Percentiles rank a stretch among this genome's conserved stretches.
phyloP scores from a whole-genome alignment of 176 grass and related monocot genomes.

The Zea mays region Zm-B73-REFERENCE-NAM-5.0 NC_050100.1:18523001-18523500 shows the following conservation, averaged over 20 bases:
- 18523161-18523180: not conserved
- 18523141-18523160: too few species aligned
- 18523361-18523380: conserved; percentile 24
- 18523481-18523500: too few species aligned
- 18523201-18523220: not conserved
- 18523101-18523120: too few species aligned
- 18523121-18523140: too few species aligned
- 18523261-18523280: conserved; percentile 21
- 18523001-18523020: not conserved
- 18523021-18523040: too few species aligned
- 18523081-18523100: too few species aligned
- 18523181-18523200: not conserved
- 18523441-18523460: conserved; percentile 10
- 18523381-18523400: conserved; percentile 2
- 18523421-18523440: conserved; percentile 22
- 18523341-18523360: conserved; percentile 13
- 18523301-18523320: not conserved
- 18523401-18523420: conserved; percentile 8
- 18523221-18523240: not conserved
- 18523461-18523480: too few species aligned
- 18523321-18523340: conserved; percentile 3
- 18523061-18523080: too few species aligned
- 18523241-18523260: not conserved
- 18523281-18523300: conserved; percentile 15
- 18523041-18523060: too few species aligned